Conservation (phyloP, 2,329 filamentous ascomycete genomes). For the Chalaropsis thielavioides region DNA sequence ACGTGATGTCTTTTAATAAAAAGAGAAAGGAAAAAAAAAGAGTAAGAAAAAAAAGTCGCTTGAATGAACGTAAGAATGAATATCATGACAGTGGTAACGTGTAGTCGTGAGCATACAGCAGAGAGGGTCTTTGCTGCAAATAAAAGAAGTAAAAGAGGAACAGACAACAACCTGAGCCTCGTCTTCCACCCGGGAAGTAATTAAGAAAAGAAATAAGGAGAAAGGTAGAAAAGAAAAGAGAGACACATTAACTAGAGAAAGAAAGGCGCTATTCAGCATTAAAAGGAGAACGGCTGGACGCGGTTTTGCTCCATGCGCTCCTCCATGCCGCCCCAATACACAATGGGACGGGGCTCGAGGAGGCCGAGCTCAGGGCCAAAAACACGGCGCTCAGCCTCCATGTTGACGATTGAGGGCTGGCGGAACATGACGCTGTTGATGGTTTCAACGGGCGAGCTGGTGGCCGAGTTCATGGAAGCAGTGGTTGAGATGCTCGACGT, state of each 20-base stretch:
- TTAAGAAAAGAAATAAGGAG: slow-evolving; percentile 13
- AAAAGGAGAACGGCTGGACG: slow-evolving; percentile 15
- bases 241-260: background rate
- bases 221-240: background rate
- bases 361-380: slow-evolving; percentile 41
- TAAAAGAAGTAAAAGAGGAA: slow-evolving; percentile 3
- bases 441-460: slow-evolving; percentile 32
- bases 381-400: slow-evolving; percentile 42
- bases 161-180: slow-evolving; percentile 5
- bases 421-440: slow-evolving; percentile 46
- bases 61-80: slow-evolving; percentile 10
- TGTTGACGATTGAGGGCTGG: slow-evolving; percentile 42
- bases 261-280: background rate
- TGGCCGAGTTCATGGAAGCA: slow-evolving; percentile 21
- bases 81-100: slow-evolving; percentile 16
- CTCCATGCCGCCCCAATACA: slow-evolving; percentile 50
- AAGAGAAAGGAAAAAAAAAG: background rate
- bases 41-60: background rate
- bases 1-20: background rate
- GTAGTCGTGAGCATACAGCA: slow-evolving; percentile 10
- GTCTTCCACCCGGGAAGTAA: slow-evolving; percentile 13
- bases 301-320: slow-evolving; percentile 34
- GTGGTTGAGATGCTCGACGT: slow-evolving; percentile 24
- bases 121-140: slow-evolving; percentile 1
- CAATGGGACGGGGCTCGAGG: slow-evolving; percentile 46